Evolutionary conservation across 768 basidiomycete genomes (phyloP).

Genomic region (Fistulinella prunicolor): DNA sequence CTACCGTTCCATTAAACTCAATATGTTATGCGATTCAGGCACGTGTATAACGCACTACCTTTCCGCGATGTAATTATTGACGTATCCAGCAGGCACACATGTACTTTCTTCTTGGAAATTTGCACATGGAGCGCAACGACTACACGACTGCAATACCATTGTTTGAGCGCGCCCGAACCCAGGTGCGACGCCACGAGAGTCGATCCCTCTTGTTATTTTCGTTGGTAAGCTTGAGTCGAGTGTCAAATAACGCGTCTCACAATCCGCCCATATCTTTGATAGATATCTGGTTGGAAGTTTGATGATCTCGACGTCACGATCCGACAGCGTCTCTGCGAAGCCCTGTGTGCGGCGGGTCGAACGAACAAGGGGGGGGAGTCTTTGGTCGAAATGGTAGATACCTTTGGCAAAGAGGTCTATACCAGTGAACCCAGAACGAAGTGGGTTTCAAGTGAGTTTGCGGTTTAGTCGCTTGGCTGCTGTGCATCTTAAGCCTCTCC

Average conservation of each 20-base stretch:
- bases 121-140: background rate
- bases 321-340: conserved; percentile 4
- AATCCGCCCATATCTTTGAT: background rate
- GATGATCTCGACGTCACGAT: background rate
- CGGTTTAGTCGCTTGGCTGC: too few species aligned
- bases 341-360: background rate
- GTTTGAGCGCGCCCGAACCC: background rate
- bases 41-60: background rate
- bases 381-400: background rate
- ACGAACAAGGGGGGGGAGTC: background rate
- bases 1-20: background rate
- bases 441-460: background rate
- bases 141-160: background rate
- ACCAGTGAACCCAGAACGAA: background rate
- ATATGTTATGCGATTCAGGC: conserved; percentile 1
- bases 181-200: background rate
- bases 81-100: conserved; percentile 5
- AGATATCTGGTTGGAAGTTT: conserved; percentile 12
- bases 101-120: conserved; percentile 4
- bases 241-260: background rate
- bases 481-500: background rate
- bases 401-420: background rate
- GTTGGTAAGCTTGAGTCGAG: background rate
- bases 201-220: background rate
- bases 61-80: background rate